Conservation (phyloP, 2,329 filamentous ascomycete genomes). For the Pleoardoris graminearum region DNA sequence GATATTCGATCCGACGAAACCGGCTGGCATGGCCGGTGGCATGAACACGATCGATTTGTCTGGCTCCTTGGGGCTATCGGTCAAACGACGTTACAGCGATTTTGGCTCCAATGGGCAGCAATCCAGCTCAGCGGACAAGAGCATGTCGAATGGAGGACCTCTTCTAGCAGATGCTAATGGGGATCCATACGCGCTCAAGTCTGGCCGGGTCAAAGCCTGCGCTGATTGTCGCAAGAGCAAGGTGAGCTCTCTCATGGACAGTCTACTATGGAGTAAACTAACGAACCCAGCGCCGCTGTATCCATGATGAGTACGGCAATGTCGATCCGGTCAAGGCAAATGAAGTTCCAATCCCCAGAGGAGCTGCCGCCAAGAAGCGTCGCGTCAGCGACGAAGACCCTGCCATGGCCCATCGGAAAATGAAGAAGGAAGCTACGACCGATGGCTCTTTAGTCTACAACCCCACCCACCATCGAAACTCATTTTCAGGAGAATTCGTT, state of each 20-base stretch:
- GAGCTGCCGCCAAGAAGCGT: slow-evolving; percentile 59
- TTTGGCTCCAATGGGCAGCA: slow-evolving; percentile 19
- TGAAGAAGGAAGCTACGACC: slow-evolving; percentile 33
- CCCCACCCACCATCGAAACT: slow-evolving; percentile 29
- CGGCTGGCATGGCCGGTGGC: slow-evolving; percentile 21
- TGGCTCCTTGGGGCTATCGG: slow-evolving; percentile 37
- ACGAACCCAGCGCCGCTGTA: slow-evolving; percentile 62
- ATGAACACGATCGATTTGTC: slow-evolving; percentile 39
- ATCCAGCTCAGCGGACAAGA: slow-evolving; percentile 12
- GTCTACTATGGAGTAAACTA: slow-evolving; percentile 13
- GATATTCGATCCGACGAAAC: slow-evolving; percentile 41
- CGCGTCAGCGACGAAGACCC: slow-evolving; percentile 45
- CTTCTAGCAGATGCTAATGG: slow-evolving; percentile 27
- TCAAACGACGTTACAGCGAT: slow-evolving; percentile 41
- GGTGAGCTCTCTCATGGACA: slow-evolving; percentile 48
- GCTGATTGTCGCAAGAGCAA: slow-evolving; percentile 70
- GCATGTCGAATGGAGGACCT: slow-evolving; percentile 1
- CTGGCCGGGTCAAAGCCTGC: slow-evolving; percentile 66
- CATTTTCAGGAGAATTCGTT: slow-evolving; percentile 24
- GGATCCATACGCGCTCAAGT: slow-evolving; percentile 54
- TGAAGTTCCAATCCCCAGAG: slow-evolving; percentile 63
- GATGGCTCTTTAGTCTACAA: slow-evolving; percentile 28
- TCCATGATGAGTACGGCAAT: slow-evolving; percentile 67
- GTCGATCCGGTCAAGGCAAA: slow-evolving; percentile 67
- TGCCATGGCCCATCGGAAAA: slow-evolving; percentile 25